phyloP scores from a whole-genome alignment of 331 rosid genomes.

The Arachis monticola region DNA sequence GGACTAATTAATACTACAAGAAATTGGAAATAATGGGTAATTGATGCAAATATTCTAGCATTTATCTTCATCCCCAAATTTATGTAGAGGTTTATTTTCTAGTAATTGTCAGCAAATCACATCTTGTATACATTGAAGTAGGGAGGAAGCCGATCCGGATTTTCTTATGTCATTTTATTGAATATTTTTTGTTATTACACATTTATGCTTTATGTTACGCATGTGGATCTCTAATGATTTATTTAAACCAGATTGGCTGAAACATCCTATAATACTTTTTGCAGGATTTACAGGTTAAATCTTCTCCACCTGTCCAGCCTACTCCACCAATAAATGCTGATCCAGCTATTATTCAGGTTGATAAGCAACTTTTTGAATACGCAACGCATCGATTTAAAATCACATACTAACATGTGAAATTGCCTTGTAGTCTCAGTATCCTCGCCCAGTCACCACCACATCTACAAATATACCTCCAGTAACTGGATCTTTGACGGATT shows the following conservation, averaged over 20 bases:
- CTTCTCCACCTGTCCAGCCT: slow-evolving; percentile 85
- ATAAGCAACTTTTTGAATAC: slow-evolving; percentile 5
- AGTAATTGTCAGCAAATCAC: slow-evolving; percentile 7
- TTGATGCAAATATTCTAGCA: slow-evolving; percentile 20
- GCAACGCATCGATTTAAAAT: slow-evolving; percentile 6
- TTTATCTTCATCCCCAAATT: slow-evolving; percentile 15
- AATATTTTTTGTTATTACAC: slow-evolving; percentile 7
- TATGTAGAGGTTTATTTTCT: not conserved
- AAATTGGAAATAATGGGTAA: slow-evolving; percentile 20
- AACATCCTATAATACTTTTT: slow-evolving; percentile 32
- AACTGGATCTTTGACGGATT: slow-evolving; percentile 67
- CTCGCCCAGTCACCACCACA: slow-evolving; percentile 59
- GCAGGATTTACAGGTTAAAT: slow-evolving; percentile 94
- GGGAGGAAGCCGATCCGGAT: slow-evolving; percentile 11
- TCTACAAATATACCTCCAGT: slow-evolving; percentile 64
- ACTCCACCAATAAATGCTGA: slow-evolving; percentile 65
- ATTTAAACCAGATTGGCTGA: slow-evolving; percentile 24
- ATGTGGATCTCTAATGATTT: not conserved
- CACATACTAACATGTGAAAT: slow-evolving; percentile 31
- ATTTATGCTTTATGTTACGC: slow-evolving; percentile 18
- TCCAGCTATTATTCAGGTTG: slow-evolving; percentile 93
- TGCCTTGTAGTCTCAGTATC: slow-evolving; percentile 80
- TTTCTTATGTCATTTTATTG: not conserved
- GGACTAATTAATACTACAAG: slow-evolving; percentile 1
- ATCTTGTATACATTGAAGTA: slow-evolving; percentile 18